Base-by-base conservation (phyloP, 192 early-diverging fungal genomes). In the Neocallimastix lanati region DNA sequence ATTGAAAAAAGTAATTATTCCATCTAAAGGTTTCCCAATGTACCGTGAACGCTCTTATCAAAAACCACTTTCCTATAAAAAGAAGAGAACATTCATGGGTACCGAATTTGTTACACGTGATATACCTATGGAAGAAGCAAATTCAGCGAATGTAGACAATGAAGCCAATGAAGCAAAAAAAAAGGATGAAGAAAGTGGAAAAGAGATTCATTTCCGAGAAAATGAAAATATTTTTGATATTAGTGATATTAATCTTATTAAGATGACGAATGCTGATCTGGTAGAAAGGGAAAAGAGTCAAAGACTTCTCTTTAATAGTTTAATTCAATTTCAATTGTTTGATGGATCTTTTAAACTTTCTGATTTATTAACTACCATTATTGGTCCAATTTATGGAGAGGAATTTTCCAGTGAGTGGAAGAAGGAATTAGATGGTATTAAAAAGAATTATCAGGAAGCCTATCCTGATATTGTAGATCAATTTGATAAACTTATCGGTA, bases 41-140 rank as follows among this genome's bases (percentile, higher is more conserved):
- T 21, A 3, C 4, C n/a, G 85, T 86, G 82, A 87, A 82, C 29
- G 83, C 87, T 12, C 80, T 81, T 29, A 78, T 86, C 11, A 87
- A 83, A 2, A 77, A 80, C 37, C 76, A 80, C 38, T 82, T 80
- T 76, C 82, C 67, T 28, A 67, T 76, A 27, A 28, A 3, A 33
- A 76, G 28, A 76, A 28, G 76, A 76, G 29, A 77, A 14, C 77
- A 4, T 30, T 77, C 14, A 21, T 2, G 3, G 14, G 37, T 79
- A 13, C 4, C 14, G 14, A 4, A 11, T 50, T 5, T 78, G 7
- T 78, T 29, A 28, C 78, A 78, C 76, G 28, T 78, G 29, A 6
- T 28, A 18, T 4, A 21, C 2, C 16, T 1, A 9, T 3, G 2
- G 28, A 29, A 28, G 13, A 14, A 28, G 1, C 15, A 28, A 14